These are phyloP conservation scores for Pyrenophora seminiperda DNA, from an alignment of 2,329 filamentous ascomycete species.

Conservation along the genomic window DNA sequence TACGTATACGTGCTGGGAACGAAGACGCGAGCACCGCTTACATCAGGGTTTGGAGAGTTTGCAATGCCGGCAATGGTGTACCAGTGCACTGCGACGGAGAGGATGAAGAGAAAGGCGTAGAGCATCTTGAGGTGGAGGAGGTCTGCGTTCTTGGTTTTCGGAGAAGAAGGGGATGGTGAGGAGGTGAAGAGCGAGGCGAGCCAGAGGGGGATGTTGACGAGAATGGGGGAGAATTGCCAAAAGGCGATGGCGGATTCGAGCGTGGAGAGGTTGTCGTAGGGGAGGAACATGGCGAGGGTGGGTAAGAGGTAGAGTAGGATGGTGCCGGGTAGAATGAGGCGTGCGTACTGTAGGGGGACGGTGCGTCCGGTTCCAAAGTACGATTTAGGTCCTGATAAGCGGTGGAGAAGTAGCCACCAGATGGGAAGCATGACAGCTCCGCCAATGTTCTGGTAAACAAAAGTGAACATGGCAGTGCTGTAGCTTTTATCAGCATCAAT, in stretches of 20 bases:
- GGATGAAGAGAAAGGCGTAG: conserved; percentile 13
- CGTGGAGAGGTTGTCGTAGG: not conserved
- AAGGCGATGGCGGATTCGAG: conserved; percentile 18
- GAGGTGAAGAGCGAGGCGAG: conserved; percentile 16
- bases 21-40: conserved; percentile 18
- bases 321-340: conserved; percentile 15
- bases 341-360: conserved; percentile 20
- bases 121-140: conserved; percentile 15
- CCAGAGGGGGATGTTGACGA: conserved; percentile 25
- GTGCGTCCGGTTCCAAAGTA: conserved; percentile 23
- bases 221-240: conserved; percentile 22
- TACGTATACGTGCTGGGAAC: conserved; percentile 16
- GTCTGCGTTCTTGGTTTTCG: conserved; percentile 17
- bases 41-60: conserved; percentile 15
- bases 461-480: conserved; percentile 17
- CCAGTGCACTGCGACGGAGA: conserved; percentile 15
- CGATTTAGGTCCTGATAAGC: conserved; percentile 12
- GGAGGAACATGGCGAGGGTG: conserved; percentile 18
- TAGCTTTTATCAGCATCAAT: not conserved
- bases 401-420: conserved; percentile 21
- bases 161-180: not conserved
- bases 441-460: conserved; percentile 24
- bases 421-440: conserved; percentile 17
- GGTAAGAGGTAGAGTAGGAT: conserved; percentile 20
- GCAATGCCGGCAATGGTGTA: conserved; percentile 18